Base-by-base conservation (phyloP, 1,139 yeast genomes). In the Hyphopichia wangnamkhiaoensis region DNA sequence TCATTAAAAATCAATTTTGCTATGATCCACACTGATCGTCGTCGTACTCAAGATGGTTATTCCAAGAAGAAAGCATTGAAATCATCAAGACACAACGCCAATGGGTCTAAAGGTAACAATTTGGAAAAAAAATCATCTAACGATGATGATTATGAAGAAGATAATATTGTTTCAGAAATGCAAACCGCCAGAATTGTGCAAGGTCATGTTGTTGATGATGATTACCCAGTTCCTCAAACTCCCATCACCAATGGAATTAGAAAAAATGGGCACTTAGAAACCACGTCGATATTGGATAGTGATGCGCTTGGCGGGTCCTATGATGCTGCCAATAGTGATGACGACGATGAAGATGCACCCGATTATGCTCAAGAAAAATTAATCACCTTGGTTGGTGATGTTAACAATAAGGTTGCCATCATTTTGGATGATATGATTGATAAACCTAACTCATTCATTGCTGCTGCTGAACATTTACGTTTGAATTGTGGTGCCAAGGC, bases 1-100 rank as follows among this genome's bases (percentile, higher is more conserved):
- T 82, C 94, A 24, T 76, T 94, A 53, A 93, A 93, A 65, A 89
- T 93, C 50, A 90, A 93, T 63, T 94, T 94, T 58, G 99, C 98
- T 44, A 93, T 94, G 98, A 93, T 94, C 52, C 98, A 94, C 61
- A 93, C 98, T 24, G 98, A 93, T 65, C 82, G 98, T 60, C 84
- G 97, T 64, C 83, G 98, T 65, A 80, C 84, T 35, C 84, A 83
- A 54, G 95, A 86, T 63, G 75, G 79, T 40, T 84, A 80, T 52
- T 63, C 65, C 38, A 68, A 65, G 46, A 65, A 63, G 49, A 65
- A 63, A 51, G 66, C 63, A 10, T 57, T 69, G 47, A 67, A 63
- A 38, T 42, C 56, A 13, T 47, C 61, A 5, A 49, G 44, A 32
- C 41, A 39, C 24, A 37, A 38, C 28, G 74, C 37, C 47, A 25